Conservation (phyloP, 257 asterid species). For the Plantago ovata region DNA sequence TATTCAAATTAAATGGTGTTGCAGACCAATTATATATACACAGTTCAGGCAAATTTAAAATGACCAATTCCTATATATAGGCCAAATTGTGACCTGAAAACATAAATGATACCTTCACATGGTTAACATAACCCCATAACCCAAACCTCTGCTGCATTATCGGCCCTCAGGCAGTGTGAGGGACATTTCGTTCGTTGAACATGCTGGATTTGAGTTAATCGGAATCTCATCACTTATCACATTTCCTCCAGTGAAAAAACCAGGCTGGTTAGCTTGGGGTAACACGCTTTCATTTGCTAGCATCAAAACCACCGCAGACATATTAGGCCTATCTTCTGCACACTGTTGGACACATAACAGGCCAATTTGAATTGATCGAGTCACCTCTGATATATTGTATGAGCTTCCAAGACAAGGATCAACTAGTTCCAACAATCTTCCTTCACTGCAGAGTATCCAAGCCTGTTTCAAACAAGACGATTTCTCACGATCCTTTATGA, state of each 20-base stretch:
- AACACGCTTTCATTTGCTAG: conserved; percentile 17
- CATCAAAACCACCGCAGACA: conserved; percentile 29
- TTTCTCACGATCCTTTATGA: not conserved
- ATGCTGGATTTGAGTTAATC: conserved; percentile 8
- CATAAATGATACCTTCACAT: too few relatives aligned
- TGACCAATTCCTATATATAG: too few relatives aligned
- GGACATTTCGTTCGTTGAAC: conserved; percentile 18
- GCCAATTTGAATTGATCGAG: conserved; percentile 27
- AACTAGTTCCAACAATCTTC: conserved; percentile 24
- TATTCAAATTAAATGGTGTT: too few relatives aligned
- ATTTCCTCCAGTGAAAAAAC: conserved; percentile 29
- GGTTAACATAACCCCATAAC: too few relatives aligned
- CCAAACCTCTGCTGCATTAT: not conserved
- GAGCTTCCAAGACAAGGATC: conserved; percentile 15
- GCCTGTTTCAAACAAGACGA: conserved; percentile 23
- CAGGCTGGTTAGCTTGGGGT: conserved; percentile 22
- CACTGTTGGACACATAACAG: conserved; percentile 30
- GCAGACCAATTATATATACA: too few relatives aligned
- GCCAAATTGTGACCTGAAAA: too few relatives aligned
- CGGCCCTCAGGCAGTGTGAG: conserved; percentile 1
- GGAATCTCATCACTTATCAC: not conserved
- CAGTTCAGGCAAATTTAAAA: too few relatives aligned
- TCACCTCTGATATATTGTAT: conserved; percentile 11
- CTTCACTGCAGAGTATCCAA: conserved; percentile 39
- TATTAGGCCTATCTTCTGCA: conserved; percentile 30